Base-by-base conservation (phyloP, 2,329 filamentous ascomycete genomes). In the Aureobasidium sp. region DNA sequence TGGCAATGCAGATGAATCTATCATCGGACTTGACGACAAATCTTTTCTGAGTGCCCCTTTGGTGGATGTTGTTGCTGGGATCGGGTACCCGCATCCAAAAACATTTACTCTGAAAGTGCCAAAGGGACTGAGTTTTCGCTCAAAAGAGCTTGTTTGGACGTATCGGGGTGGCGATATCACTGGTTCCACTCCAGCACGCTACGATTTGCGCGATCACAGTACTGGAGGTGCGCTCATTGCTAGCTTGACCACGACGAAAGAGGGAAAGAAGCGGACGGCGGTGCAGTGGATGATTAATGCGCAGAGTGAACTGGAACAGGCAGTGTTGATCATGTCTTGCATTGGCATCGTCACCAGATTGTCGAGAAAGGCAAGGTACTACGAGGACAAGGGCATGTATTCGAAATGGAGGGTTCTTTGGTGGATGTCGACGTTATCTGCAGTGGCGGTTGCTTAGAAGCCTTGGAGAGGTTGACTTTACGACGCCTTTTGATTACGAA, bases 231-330 rank as follows among this genome's bases (percentile, higher is more conserved):
- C 27, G 5, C 6, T 45, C 5, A 36, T 58, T 5, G 52, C 61
- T 5, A 48, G 8, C 6, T 7, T 62, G 52, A 58, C 52, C 3
- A 72, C 77, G 4, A 67, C 72, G 65, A 68, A 68, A 63, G 70
- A 74, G 36, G 51, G 51, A 71, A 64, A 68, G 52, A 65, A 67
- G 44, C 70, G 71, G 37, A 75, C 73, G 67, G 71, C 71, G 31
- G 61, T 75, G 64, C 71, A 68, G 64, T 67, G 73, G 52, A 27
- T 76, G 62, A 76, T 74, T 0, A 70, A 67, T 59, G 70, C 75
- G 2, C 74, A 74, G 62, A 61, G 22, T 39, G 55, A 60, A 25
- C 20, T 53, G 36, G 48, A 47, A 29, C 47, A 63, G 56, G 62
- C 48, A 8, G 20, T 53, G 3, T 31, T 53, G 22, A 37, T 63